phyloP scores from a whole-genome alignment of 805 yeast genomes.

The Candida palmyrensis region DNA sequence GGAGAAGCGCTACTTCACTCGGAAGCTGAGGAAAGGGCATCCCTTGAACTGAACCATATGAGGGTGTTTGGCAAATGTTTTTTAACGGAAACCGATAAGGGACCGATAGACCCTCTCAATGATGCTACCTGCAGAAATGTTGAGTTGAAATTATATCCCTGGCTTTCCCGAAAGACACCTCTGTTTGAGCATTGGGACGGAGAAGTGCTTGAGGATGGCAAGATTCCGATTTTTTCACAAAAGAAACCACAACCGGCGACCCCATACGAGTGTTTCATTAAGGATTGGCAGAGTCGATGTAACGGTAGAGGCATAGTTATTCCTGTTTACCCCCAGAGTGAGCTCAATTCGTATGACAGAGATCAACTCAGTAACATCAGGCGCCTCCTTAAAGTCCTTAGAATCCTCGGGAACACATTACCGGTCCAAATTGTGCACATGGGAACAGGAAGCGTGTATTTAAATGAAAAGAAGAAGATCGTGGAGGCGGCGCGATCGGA shows the following conservation, averaged over 20 bases:
- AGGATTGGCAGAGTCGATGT: neutral
- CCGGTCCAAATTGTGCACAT: neutral
- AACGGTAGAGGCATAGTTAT: neutral
- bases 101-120: too few relatives aligned
- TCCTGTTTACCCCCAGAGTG: too few relatives aligned
- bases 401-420: neutral
- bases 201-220: conserved; percentile 5
- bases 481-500: neutral
- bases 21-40: conserved; percentile 13
- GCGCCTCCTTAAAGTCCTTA: neutral
- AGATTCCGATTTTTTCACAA: conserved; percentile 8
- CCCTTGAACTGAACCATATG: conserved; percentile 15
- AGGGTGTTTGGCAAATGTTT: conserved; percentile 25
- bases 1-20: conserved; percentile 6
- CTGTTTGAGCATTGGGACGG: conserved; percentile 13
- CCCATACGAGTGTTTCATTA: neutral
- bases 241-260: neutral
- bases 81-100: conserved; percentile 6
- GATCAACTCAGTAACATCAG: neutral
- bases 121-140: conserved; percentile 8
- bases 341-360: neutral
- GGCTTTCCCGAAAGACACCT: conserved; percentile 24
- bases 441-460: neutral
- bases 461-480: neutral
- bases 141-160: conserved; percentile 20